Conservation (phyloP, 2,329 filamentous ascomycete species). For the Calonectria leucothoes region DNA sequence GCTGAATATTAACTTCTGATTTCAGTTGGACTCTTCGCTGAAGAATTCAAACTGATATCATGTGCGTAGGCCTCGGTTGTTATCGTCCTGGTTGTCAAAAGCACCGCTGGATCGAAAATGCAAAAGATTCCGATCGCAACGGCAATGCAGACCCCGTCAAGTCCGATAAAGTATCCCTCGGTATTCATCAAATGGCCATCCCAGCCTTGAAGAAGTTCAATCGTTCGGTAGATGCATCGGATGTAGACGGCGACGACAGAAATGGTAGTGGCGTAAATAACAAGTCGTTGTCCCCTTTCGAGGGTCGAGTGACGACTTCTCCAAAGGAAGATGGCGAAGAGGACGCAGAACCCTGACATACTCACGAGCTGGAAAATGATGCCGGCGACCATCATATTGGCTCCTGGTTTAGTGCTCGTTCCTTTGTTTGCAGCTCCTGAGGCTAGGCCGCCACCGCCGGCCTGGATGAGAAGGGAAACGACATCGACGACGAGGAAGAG, state of each 20-base stretch:
- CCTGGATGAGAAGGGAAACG: constrained; percentile 3
- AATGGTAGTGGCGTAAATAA: background rate
- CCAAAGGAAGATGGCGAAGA: constrained; percentile 5
- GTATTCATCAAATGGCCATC: constrained; percentile 16
- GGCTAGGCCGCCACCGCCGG: constrained; percentile 6
- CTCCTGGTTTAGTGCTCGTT: background rate
- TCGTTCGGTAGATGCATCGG: constrained; percentile 19
- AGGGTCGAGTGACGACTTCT: background rate
- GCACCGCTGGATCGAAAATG: constrained; percentile 7
- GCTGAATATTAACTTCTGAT: background rate
- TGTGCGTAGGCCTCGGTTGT: background rate
- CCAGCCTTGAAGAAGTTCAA: constrained; percentile 19
- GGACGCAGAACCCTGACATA: background rate
- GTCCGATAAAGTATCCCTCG: constrained; percentile 11
- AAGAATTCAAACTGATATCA: background rate
- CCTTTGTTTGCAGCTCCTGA: background rate
- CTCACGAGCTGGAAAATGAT: background rate
- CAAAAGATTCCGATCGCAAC: constrained; percentile 6
- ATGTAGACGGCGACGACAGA: background rate
- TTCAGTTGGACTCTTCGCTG: background rate
- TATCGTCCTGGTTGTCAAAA: background rate
- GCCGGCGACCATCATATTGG: constrained; percentile 3
- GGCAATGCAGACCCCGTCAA: background rate
- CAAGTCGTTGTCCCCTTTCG: background rate
- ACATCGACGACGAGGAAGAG: constrained; percentile 5